Evolutionary conservation across 305 asterid species (phyloP).

Genomic region (Fraxinus angustifolia): DNA sequence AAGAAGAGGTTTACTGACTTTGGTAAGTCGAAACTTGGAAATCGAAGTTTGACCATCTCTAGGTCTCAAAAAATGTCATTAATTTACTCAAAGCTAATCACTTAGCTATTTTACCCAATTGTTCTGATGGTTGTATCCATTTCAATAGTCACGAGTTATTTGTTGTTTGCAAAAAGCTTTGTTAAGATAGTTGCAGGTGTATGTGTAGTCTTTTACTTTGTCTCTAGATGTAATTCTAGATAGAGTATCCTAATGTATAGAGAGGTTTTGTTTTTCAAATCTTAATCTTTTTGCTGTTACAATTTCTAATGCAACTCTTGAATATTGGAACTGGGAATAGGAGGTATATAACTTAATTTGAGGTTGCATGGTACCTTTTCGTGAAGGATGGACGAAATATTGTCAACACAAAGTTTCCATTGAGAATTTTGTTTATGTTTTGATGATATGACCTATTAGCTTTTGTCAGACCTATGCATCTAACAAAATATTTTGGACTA

Average conservation of each 20-base stretch:
- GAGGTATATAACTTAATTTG: slow-evolving; percentile 4
- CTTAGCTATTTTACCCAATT: neutral
- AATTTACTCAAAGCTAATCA: neutral
- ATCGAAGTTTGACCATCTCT: slow-evolving; percentile 7
- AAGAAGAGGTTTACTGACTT: slow-evolving; percentile 72
- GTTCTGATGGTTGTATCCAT: neutral
- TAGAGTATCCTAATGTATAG: neutral
- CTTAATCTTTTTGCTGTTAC: neutral
- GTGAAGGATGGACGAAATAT: slow-evolving; percentile 2
- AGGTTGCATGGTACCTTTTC: slow-evolving; percentile 3
- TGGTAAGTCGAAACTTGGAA: slow-evolving; percentile 41
- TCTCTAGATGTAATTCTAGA: neutral
- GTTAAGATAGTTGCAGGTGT: neutral
- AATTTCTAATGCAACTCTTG: neutral
- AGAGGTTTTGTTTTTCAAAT: neutral
- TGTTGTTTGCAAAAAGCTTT: neutral
- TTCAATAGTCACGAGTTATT: slow-evolving; percentile 2
- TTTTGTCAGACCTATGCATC: neutral
- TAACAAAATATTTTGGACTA: neutral
- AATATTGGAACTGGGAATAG: slow-evolving; percentile 10
- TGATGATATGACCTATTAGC: slow-evolving; percentile 9
- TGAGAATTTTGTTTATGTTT: slow-evolving; percentile 1
- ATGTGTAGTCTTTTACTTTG: neutral
- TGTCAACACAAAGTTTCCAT: neutral
- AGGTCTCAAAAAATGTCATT: neutral